Evolutionary conservation across 139 green algal genomes (phyloP).

Genomic region (Coelastrella sp.): DNA sequence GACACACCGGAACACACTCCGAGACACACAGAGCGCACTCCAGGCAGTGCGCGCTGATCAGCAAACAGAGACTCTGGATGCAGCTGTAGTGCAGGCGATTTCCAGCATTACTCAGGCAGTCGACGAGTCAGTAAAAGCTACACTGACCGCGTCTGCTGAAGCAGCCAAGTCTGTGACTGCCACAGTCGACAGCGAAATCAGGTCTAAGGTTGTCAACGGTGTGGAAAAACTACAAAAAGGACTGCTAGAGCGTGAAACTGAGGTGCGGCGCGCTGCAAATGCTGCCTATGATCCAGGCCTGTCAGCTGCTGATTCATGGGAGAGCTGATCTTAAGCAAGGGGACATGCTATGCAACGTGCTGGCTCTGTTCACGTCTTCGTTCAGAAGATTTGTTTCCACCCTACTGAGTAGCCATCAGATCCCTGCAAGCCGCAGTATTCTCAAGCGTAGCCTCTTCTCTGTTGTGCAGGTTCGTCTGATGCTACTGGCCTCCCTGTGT

Average conservation of each 20-base stretch:
- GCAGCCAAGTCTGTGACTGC: not conserved
- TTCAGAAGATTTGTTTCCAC: no score
- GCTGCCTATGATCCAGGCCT: no score
- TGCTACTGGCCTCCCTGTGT: constrained; percentile 89
- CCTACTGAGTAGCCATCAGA: no score
- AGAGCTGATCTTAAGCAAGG: no score
- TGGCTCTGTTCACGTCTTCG: no score
- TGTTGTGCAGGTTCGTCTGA: constrained; percentile 75
- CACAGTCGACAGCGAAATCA: constrained; percentile 56
- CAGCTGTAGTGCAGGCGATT: constrained; percentile 63
- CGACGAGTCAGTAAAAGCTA: constrained; percentile 48
- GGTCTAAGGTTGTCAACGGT: constrained; percentile 60
- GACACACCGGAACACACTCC: not conserved
- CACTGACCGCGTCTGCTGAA: constrained; percentile 18
- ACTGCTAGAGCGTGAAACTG: constrained; percentile 87
- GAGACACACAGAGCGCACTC: not conserved
- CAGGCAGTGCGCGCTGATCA: constrained; percentile 65
- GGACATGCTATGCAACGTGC: no score
- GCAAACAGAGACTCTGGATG: constrained; percentile 54
- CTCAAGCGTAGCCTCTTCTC: no score
- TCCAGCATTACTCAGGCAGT: constrained; percentile 65
- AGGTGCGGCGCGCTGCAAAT: constrained; percentile 62
- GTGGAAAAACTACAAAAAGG: constrained; percentile 78
- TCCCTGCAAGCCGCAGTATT: no score
- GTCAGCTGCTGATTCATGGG: no score